These are phyloP conservation scores for Carex arenaria DNA, from an alignment of 202 grass and related monocot genomes.

Conservation along the genomic window DNA sequence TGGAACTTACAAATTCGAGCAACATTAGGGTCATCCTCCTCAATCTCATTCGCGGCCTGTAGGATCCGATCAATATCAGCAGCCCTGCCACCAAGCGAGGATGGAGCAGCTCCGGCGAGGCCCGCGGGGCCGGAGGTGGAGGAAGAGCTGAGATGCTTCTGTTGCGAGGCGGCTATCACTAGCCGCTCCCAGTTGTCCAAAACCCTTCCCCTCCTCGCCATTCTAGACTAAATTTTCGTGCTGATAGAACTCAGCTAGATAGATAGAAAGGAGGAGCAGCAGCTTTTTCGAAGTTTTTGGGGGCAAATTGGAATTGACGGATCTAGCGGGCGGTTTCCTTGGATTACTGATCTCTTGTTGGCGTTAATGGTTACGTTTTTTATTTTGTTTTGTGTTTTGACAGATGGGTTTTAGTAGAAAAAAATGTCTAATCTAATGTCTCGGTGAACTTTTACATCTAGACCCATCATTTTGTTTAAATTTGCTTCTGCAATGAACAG, in stretches of 20 bases:
- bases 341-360: neutral
- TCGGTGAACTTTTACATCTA: neutral
- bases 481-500: neutral
- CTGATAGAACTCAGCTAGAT: slow-evolving; percentile 9
- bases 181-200: slow-evolving; percentile 88
- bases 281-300: neutral
- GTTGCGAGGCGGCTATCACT: slow-evolving; percentile 57
- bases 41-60: slow-evolving; percentile 88
- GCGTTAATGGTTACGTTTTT: neutral
- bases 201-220: slow-evolving; percentile 31
- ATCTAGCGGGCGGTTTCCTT: neutral
- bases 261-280: neutral
- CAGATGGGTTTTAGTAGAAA: neutral
- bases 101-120: slow-evolving; percentile 57
- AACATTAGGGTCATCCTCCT: slow-evolving; percentile 76
- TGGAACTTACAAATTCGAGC: slow-evolving; percentile 62
- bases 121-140: slow-evolving; percentile 17
- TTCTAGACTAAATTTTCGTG: neutral
- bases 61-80: slow-evolving; percentile 88
- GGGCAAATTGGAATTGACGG: neutral
- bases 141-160: slow-evolving; percentile 31
- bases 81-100: slow-evolving; percentile 48
- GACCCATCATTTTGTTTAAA: neutral
- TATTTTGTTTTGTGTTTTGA: neutral
- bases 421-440: neutral